Evolutionary conservation across 176 grass and related monocot genomes (phyloP).

Genomic region (Puccinellia tenuiflora): DNA sequence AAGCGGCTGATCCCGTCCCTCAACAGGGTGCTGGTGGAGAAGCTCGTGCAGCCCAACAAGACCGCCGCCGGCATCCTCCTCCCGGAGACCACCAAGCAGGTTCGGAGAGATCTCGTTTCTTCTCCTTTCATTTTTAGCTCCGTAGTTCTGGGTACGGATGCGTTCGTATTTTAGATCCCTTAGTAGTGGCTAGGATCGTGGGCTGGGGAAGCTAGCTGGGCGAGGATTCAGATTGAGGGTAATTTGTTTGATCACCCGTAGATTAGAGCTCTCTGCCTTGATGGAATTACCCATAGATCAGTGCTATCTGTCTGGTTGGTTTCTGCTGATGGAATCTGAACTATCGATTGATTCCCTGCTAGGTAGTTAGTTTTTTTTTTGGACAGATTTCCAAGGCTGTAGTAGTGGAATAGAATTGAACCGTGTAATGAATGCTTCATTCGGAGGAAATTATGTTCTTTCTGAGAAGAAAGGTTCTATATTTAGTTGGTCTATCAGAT

Average conservation of each 20-base stretch:
- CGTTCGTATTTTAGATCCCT: not conserved
- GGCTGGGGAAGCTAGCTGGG: not conserved
- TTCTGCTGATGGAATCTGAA: not conserved
- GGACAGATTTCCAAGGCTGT: not conserved
- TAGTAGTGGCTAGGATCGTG: not conserved
- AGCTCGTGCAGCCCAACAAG: slow-evolving; percentile 68
- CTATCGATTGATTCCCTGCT: not conserved
- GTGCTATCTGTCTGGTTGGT: not conserved
- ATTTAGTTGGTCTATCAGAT: not conserved
- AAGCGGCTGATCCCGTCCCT: slow-evolving; percentile 67
- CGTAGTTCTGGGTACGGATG: not conserved
- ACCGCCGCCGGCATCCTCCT: slow-evolving; percentile 71
- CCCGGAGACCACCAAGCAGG: slow-evolving; percentile 60
- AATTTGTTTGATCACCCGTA: not conserved
- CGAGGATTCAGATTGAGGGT: not conserved
- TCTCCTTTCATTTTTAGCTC: not conserved
- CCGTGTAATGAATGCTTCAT: not conserved
- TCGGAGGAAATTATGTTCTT: not conserved
- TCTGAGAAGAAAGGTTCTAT: not conserved
- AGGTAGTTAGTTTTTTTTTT: not conserved
- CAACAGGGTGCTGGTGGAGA: slow-evolving; percentile 77
- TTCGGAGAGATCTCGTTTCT: not conserved
- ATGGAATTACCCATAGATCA: not conserved
- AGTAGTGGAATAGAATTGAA: not conserved
- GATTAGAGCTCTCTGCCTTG: not conserved